Evolutionary conservation across 139 green algal genomes (phyloP).

Genomic region (Bryopsis sp.): DNA sequence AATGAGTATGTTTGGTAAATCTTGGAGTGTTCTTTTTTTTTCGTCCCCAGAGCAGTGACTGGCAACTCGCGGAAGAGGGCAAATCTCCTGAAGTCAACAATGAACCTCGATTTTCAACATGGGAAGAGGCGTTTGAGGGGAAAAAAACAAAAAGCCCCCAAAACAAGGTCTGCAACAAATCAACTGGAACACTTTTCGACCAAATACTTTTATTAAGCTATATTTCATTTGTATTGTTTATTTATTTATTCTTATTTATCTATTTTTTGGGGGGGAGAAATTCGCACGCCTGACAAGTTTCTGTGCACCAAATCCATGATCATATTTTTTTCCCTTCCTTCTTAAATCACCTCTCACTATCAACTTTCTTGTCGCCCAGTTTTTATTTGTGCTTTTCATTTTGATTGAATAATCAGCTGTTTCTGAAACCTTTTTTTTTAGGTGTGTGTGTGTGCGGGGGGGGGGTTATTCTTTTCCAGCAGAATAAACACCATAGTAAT

Average conservation of each 20-base stretch:
- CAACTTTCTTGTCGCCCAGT: background rate
- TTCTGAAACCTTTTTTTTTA: background rate
- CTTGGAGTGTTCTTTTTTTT: background rate
- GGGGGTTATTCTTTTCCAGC: background rate
- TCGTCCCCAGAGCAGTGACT: conserved; percentile 5
- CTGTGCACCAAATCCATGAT: background rate
- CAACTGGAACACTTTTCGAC: background rate
- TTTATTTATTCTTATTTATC: too few relatives aligned
- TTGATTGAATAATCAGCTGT: background rate
- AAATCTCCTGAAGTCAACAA: background rate
- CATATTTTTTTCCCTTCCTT: background rate
- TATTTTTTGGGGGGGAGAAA: background rate
- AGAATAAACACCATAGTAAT: background rate
- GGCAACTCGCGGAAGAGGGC: background rate
- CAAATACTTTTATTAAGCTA: background rate
- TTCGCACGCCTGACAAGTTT: background rate
- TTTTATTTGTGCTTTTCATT: background rate
- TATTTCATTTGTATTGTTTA: background rate
- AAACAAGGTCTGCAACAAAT: too few relatives aligned
- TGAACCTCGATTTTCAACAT: background rate
- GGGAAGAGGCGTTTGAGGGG: background rate
- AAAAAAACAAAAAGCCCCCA: too few relatives aligned
- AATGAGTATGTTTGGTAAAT: background rate
- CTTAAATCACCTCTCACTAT: background rate
- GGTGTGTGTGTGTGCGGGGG: too few relatives aligned